phyloP scores from a whole-genome alignment of 164 flowering plant genomes.

The Berberis vulgaris region DNA sequence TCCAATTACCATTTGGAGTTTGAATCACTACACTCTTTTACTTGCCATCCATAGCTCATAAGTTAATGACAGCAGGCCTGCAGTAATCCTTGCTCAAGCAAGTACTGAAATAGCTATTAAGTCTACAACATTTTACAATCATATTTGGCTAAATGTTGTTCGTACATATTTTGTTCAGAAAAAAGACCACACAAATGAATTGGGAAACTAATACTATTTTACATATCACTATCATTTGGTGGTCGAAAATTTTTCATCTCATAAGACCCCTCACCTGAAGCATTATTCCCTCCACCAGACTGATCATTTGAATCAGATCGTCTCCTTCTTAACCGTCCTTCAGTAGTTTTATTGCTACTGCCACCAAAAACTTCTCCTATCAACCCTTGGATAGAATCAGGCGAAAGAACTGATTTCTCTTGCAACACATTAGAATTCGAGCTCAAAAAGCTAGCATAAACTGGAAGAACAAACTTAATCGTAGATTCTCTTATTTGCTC shows the following conservation, averaged over 20 bases:
- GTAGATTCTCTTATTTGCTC: conserved; percentile 50
- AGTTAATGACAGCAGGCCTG: too few species aligned
- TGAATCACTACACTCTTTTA: too few species aligned
- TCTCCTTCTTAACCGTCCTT: background rate
- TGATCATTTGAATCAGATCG: conserved; percentile 14
- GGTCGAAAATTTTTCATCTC: conserved; percentile 13
- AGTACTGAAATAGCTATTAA: too few species aligned
- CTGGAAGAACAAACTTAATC: conserved; percentile 35
- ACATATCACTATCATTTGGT: conserved; percentile 4
- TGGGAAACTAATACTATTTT: background rate
- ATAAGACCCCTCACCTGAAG: conserved; percentile 7
- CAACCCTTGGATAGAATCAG: conserved; percentile 25
- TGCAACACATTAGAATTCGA: conserved; percentile 12
- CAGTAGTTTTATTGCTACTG: conserved; percentile 4
- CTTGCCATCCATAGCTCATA: too few species aligned
- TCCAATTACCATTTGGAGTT: too few species aligned
- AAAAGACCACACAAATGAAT: too few species aligned
- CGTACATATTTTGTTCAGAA: too few species aligned
- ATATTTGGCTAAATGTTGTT: too few species aligned
- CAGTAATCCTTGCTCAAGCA: too few species aligned
- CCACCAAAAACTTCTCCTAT: conserved; percentile 28
- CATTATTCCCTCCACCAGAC: conserved; percentile 2
- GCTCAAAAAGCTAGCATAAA: conserved; percentile 34
- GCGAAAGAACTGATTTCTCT: conserved; percentile 20
- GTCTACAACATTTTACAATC: too few species aligned